Base-by-base conservation (phyloP, 2,329 filamentous ascomycete species). In the Penicillium concentricum region DNA sequence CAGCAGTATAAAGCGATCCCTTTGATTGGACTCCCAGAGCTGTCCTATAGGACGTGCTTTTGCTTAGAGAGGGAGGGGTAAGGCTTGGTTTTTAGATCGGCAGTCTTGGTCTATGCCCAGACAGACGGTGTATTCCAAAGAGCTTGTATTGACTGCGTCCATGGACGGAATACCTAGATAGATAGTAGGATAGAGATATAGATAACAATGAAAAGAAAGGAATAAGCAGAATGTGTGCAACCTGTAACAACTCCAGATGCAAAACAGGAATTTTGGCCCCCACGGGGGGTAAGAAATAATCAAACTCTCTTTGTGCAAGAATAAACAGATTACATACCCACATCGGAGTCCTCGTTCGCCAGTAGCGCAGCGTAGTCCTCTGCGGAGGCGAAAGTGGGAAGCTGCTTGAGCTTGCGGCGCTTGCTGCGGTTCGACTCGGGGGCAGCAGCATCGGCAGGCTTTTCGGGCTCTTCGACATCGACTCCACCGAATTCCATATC, bases 321-420 rank as follows among this genome's bases (percentile, higher is more conserved):
- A 60, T 30, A 54, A 8, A 58, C 20, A 42, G 34, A 30, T 64
- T 65, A 75, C 68, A 74, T 72, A 28, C 73, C 73, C 43, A 73
- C 86, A 60, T 35, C 32, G 32, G 32, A 35, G 15, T 87, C 86
- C 50, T 94, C 90, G 61, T 85, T 83, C 4, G 82, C 90, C 72
- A 96, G 76, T 77, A 96, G 82, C 67, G 89, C 89, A 16, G 92
- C 93, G 74, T 97, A 99, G 72, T 97, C 94, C 53, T 97, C 94
- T 32, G 84, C 89, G 32, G 91, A 95, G 20, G 95, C 94, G 79
- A 99, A 99, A 35, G 87, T 95, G 7, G 94, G 94, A 65, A 99
- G 79, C 62, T 86, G 86, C 83, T 92, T 96, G 74, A 97, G 81
- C 79, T 91, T 91, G 82, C 88, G 91, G 78, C 84, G 87, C 78